These are phyloP conservation scores for Hibiscus trionum DNA, from an alignment of 345 rosid genomes.

Conservation along the genomic window DNA sequence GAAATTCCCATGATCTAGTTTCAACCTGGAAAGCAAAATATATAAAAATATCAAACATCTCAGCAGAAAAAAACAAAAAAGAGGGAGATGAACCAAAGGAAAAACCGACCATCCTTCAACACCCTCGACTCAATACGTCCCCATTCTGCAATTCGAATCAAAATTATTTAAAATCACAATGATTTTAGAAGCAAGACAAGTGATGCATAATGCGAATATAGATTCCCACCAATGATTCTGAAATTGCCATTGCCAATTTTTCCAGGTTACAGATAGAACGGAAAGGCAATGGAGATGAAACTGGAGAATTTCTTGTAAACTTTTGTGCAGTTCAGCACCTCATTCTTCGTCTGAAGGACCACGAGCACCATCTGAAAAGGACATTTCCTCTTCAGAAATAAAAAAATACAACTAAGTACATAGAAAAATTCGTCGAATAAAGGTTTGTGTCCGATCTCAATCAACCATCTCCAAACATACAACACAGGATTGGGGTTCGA, in stretches of 20 bases:
- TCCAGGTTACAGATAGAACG: not conserved
- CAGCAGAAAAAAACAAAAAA: not conserved
- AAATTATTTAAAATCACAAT: not conserved
- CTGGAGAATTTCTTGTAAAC: not conserved
- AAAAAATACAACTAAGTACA: conserved; percentile 10
- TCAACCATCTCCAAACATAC: conserved; percentile 7
- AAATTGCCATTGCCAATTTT: not conserved
- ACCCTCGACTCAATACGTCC: conserved; percentile 42
- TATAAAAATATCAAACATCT: conserved; percentile 1
- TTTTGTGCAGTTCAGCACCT: not conserved
- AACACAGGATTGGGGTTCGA: not conserved
- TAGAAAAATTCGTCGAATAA: conserved; percentile 4
- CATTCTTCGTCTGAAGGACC: not conserved
- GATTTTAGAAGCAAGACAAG: not conserved
- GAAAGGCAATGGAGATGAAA: not conserved
- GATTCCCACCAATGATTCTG: conserved; percentile 16
- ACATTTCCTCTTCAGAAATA: not conserved
- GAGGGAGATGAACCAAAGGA: not conserved
- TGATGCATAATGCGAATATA: not conserved
- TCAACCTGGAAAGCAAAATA: conserved; percentile 32
- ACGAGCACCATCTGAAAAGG: not conserved
- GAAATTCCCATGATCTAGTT: conserved; percentile 45
- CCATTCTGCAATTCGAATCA: conserved; percentile 30
- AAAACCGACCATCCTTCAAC: conserved; percentile 45
- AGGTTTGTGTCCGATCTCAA: conserved; percentile 16